Evolutionary conservation across 148 eudicot species (phyloP).

Genomic region (Fagopyrum homotropicum): DNA sequence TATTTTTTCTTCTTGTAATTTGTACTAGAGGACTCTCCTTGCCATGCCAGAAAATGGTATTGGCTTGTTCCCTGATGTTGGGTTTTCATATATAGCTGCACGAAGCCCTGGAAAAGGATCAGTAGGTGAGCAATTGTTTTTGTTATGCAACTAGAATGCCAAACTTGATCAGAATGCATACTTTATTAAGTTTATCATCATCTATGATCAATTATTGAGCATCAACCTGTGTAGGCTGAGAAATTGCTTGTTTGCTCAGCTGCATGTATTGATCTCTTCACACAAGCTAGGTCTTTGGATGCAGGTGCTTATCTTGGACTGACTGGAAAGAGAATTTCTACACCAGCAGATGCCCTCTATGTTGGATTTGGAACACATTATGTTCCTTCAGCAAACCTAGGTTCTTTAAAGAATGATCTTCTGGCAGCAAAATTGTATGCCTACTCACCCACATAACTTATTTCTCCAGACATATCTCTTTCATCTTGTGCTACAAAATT

Average conservation of each 20-base stretch:
- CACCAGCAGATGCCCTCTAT: conserved; percentile 87
- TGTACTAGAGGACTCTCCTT: conserved; percentile 74
- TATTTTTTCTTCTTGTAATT: conserved; percentile 7
- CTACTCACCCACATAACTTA: conserved; percentile 9
- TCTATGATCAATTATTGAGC: background rate
- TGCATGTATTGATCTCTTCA: conserved; percentile 5
- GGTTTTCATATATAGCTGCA: conserved; percentile 91
- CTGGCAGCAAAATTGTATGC: conserved; percentile 65
- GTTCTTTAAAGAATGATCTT: conserved; percentile 57
- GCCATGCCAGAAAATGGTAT: conserved; percentile 99
- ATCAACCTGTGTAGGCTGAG: background rate
- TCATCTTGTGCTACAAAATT: conserved; percentile 3
- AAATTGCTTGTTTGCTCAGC: background rate
- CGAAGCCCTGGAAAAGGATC: conserved; percentile 88
- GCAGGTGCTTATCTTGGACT: conserved; percentile 95
- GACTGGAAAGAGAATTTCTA: conserved; percentile 83
- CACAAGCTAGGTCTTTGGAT: conserved; percentile 3
- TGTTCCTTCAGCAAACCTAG: conserved; percentile 70
- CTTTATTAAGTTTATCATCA: background rate
- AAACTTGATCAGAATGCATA: background rate
- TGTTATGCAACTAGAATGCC: background rate
- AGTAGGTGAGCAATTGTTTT: conserved; percentile 43
- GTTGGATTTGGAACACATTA: conserved; percentile 87
- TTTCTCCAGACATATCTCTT: background rate
- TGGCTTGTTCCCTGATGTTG: conserved; percentile 98